Evolutionary conservation across 331 rosid genomes (phyloP).

Genomic region (Phaseolus coccineus): DNA sequence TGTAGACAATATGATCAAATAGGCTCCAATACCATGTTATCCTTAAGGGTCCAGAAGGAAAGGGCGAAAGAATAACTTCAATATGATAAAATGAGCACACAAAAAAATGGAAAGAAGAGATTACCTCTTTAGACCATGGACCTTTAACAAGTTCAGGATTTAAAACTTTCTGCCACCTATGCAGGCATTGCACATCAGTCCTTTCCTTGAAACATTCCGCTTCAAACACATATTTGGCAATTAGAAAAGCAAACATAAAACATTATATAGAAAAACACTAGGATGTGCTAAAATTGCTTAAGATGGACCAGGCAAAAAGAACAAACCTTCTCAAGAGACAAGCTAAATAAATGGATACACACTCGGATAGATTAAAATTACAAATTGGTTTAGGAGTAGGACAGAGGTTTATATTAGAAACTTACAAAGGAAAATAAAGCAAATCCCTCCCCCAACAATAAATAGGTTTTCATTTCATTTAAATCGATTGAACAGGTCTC

Average conservation of each 20-base stretch:
- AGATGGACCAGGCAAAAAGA: slow-evolving; percentile 9
- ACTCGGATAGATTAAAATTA: background rate
- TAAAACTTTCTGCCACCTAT: slow-evolving; percentile 55
- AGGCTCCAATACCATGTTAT: slow-evolving; percentile 1
- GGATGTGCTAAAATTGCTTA: slow-evolving; percentile 22
- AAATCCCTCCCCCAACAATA: background rate
- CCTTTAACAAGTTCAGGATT: slow-evolving; percentile 91
- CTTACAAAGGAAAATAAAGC: background rate
- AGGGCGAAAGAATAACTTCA: slow-evolving; percentile 11
- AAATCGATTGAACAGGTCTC: slow-evolving; percentile 1
- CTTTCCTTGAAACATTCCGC: slow-evolving; percentile 96
- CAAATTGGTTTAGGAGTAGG: slow-evolving; percentile 10
- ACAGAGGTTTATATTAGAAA: background rate
- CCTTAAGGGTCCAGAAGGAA: background rate
- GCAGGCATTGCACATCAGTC: slow-evolving; percentile 86
- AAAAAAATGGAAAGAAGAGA: slow-evolving; percentile 21
- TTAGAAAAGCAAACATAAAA: slow-evolving; percentile 48
- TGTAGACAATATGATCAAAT: background rate
- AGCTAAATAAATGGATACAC: background rate
- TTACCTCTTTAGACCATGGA: slow-evolving; percentile 94
- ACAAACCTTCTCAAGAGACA: background rate
- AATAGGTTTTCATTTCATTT: slow-evolving; percentile 5
- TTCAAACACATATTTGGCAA: slow-evolving; percentile 46
- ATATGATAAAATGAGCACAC: slow-evolving; percentile 1
- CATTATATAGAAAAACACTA: background rate